Conservation (phyloP, 2,329 filamentous ascomycete species). For the Cercospora sesami region DNA sequence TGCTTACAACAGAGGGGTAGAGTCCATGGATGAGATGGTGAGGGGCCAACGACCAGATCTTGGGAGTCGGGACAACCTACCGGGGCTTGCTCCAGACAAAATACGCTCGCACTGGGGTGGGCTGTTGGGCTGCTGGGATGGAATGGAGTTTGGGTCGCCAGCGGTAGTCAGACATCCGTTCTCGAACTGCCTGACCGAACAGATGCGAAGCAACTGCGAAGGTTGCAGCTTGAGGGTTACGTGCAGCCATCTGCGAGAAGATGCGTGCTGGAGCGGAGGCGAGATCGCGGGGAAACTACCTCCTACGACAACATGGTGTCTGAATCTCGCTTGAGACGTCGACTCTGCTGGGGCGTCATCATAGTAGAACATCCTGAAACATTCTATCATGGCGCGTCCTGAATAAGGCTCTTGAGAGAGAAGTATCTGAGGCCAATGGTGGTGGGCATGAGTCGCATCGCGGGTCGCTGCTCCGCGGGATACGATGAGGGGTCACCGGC, state of each 20-base stretch:
- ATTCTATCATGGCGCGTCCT: neutral
- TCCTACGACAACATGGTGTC: neutral
- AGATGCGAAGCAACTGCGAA: neutral
- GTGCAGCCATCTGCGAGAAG: neutral
- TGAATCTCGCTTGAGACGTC: neutral
- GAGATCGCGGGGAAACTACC: neutral
- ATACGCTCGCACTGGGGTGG: neutral
- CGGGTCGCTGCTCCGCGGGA: neutral
- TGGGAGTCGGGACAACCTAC: neutral
- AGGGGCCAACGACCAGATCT: neutral
- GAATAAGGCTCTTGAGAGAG: neutral
- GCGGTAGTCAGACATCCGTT: neutral
- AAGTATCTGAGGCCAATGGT: neutral
- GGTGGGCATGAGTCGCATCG: neutral
- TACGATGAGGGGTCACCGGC: neutral
- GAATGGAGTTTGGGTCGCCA: neutral
- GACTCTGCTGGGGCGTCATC: neutral
- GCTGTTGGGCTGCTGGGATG: neutral
- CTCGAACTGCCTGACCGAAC: neutral
- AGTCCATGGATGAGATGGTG: neutral
- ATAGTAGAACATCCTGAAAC: constrained; percentile 14
- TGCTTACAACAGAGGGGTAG: neutral
- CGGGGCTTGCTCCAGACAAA: neutral
- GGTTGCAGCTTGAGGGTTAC: neutral
- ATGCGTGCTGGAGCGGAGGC: neutral